phyloP scores from a whole-genome alignment of 1,284 basidiomycete genomes.

The Irpex rosettiformis region DNA sequence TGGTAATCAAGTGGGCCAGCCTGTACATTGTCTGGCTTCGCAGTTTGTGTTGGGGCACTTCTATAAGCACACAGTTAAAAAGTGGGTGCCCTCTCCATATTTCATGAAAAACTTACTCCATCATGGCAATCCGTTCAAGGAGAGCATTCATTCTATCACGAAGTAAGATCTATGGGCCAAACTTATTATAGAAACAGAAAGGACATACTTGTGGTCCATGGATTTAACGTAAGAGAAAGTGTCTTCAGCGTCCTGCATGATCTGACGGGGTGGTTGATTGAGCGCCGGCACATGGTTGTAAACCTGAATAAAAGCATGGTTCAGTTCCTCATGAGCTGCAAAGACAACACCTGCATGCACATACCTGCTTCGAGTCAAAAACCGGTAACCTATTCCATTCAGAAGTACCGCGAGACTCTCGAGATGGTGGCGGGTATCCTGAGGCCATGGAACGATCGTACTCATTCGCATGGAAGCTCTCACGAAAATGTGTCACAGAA shows the following conservation, averaged over 20 bases:
- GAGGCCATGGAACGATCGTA: no score
- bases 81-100: neutral
- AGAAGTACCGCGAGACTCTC: no score
- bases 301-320: no score
- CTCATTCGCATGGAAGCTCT: no score
- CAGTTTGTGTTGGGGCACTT: neutral
- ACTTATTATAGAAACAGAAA: neutral
- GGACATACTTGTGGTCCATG: neutral
- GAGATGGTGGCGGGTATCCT: no score
- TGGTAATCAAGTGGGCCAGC: neutral
- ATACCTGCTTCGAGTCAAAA: no score
- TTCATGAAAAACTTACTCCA: neutral
- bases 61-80: neutral
- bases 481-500: no score
- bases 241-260: neutral
- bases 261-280: no score
- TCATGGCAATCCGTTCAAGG: neutral
- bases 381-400: no score
- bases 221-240: neutral
- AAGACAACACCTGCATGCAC: no score
- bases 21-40: neutral
- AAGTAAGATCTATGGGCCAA: neutral
- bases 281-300: no score
- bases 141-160: neutral
- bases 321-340: no score